Evolutionary conservation across 2,329 filamentous ascomycete genomes (phyloP).

Genomic region (Paraphaeosphaeria minitans): DNA sequence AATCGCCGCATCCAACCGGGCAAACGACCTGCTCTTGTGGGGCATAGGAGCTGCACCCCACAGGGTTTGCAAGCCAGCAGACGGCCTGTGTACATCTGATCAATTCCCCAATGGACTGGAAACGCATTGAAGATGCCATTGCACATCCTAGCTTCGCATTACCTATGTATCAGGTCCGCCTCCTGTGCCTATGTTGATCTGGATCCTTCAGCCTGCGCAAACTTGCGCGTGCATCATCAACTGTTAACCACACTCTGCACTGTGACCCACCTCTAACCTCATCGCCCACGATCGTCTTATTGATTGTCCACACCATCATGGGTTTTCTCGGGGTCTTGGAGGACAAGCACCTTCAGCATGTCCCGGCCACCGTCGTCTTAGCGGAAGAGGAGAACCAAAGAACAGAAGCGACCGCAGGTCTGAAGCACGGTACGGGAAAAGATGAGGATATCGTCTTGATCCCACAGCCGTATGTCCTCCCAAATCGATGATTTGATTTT

Average conservation of each 20-base stretch:
- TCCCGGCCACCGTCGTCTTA: conserved; percentile 42
- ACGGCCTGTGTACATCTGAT: conserved; percentile 7
- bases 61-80: conserved; percentile 5
- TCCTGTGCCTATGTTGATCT: neutral
- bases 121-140: neutral
- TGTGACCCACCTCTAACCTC: too few species aligned
- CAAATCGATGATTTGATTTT: neutral
- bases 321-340: conserved; percentile 42
- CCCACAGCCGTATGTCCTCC: conserved; percentile 37
- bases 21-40: conserved; percentile 9
- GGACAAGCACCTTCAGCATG: conserved; percentile 40
- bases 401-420: conserved; percentile 22
- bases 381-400: conserved; percentile 29
- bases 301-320: conserved; percentile 23
- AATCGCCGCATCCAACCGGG: neutral
- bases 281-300: neutral
- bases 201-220: conserved; percentile 2
- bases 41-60: conserved; percentile 6
- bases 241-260: neutral
- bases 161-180: neutral
- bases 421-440: conserved; percentile 42
- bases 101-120: conserved; percentile 4
- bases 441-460: conserved; percentile 41
- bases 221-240: conserved; percentile 1
- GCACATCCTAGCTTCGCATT: neutral